Evolutionary conservation across 495 filamentous ascomycete genomes (phyloP), one percentile per base, ranked within the genome.

Genomic region (Paragyromitra xinjiangensis): DNA sequence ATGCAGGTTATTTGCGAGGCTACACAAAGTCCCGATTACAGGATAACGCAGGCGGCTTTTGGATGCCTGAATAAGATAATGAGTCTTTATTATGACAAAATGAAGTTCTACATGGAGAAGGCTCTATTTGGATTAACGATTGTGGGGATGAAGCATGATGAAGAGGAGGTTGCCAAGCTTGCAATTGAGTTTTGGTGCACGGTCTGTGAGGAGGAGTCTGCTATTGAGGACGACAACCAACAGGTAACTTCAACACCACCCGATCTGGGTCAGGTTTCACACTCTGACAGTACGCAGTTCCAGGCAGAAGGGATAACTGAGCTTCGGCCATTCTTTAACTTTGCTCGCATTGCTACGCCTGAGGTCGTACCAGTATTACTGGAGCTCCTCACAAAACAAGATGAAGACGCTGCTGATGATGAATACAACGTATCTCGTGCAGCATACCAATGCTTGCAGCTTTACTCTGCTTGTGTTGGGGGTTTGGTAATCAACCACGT

Each of bases 41-140:
- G 94, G 81, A 94, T 98, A 85, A 94, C 98, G 83, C 93, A 96
- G 79, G 94, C 93, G 72, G 93, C 96, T 14, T 99, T 97, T 82
- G 95, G 95, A 69, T 99, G 96, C 83, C 84, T 99, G 81, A 98
- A 98, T 89, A 90, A 94, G 81, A 97, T 99, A 83, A 99, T 99
- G 95, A 92, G 88, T 71, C 87, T 97, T 50, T 98, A 99, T 86
- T 99, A 99, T 83, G 95, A 98, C 81, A 94, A 97, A 86, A 99
- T 99, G 95, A 89, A 94, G 81, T 98, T 97, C 86, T 99, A 99
- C 87, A 99, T 99, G 95, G 96, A 99, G 88, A 98, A 98, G 88
- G 95, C 95, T 58, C 87, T 99, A 48, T 99, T 98, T 83, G 95
- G 96, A 58, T 88, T 99, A 14, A 99, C 96, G n/a, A 96, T 98